Base-by-base conservation (phyloP, 352 stramenopile species). In the Pythium myriotylum region DNA sequence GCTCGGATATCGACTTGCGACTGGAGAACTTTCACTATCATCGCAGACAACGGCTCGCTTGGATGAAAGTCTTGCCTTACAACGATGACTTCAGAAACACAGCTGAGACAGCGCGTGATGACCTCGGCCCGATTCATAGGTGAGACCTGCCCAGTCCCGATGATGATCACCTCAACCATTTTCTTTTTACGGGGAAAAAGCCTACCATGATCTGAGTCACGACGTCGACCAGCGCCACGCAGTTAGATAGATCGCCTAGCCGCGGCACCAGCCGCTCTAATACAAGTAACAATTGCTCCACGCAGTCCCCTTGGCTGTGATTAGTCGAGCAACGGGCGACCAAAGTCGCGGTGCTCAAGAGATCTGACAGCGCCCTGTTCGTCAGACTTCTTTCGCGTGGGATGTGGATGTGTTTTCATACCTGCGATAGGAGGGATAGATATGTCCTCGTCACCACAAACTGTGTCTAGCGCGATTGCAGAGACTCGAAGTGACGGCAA, bases 161-260 rank as follows among this genome's bases (percentile, higher is more conserved):
- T n/a, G n/a, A 22, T 58, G 35, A 58, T 33, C 27, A 20, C 20
- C 26, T 19, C 12, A n/a, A n/a, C n/a, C 22, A 35, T 35, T 35
- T 10, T 5, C 5, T 35, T 10, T 35, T 35, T 35, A 10, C 29
- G 10, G 10, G 5, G 29, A 35, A 35, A 35, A 35, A 5, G 29
- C 45, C 1, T 26, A 64, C 56, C 56, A 64, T 46, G 19, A 57
- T 32, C 27, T 42, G 50, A 14, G 37, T 46, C 14, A 64, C 47
- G 13, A 64, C 40, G 8, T 50, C 29, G 1, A 57, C 41, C 7
- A 57, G 39, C 29, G 33, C 7, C 6, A 39, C 54, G 24, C 27
- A 55, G 14, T 55, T 45, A 1, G 45, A 23, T 2, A 27, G 40
- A 0, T 17, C 26, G 1, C 13, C 12, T 1, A 52, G n/a, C 10